Base-by-base conservation (phyloP, 345 rosid genomes). In the Moricandia moricandioides region DNA sequence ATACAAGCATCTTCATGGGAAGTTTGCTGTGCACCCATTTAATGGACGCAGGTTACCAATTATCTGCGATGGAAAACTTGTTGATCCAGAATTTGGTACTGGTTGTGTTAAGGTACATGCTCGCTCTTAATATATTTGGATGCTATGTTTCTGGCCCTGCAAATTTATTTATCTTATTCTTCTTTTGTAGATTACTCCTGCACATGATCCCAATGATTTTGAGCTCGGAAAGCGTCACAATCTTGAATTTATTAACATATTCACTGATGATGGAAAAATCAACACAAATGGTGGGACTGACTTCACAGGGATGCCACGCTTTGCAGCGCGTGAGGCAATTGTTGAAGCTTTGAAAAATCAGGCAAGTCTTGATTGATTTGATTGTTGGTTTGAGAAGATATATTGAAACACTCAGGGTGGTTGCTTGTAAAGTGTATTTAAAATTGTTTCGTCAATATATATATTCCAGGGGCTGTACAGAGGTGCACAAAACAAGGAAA, bases 161-260 rank as follows among this genome's bases (percentile, higher is more conserved):
- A 60, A 18, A 3, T 29, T 65, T 66, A 43, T 43, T 12, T 12
- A 5, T 12, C 31, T 69, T 10, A 7, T 52, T 54, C 30, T 52
- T 55, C 60, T 75, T 76, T 77, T 65, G 73, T 88, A 95, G 98
- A 95, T 95, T 66, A 95, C 99, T 71, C 99, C 99, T 4, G 98
- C 97, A 0, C 99, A 95, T 66, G 99, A 95, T 79, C 96, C 93
- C 73, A 88, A 95, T 84, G 99, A 95, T 84, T 95, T 85, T 79
- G 88, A 88, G 71, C 97, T 90, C 61, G 98, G 99, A 74, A 95
- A 85, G 84, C 93, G 96, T 49, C 97, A 90, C 79, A 79, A 78
- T 72, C 91, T 95, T 49, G 87, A 88, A 62, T 90, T 89, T 76
- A 85, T 95, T 35, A 92, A 89, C 84, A 83, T 95, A 72, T 87